These are phyloP conservation scores for Camellia granthamiana DNA, from an alignment of 148 eudicot species.

Conservation along the genomic window DNA sequence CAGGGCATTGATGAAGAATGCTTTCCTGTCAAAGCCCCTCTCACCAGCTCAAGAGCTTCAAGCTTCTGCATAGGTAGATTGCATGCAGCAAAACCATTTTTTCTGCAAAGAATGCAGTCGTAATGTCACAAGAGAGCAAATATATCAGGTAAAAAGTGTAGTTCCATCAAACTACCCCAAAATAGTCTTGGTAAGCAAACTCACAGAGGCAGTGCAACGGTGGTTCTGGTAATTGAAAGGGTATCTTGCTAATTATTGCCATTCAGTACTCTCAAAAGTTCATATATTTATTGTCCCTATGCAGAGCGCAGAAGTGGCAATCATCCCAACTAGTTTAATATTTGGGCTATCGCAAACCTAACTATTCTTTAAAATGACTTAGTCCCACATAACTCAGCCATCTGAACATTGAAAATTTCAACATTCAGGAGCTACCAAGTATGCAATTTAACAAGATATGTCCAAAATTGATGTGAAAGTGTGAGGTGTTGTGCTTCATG, in stretches of 20 bases:
- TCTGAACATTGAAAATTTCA: neutral
- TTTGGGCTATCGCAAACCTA: neutral
- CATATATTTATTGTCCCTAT: neutral
- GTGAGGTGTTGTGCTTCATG: neutral
- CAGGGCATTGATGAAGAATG: conserved; percentile 5
- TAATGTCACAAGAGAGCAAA: neutral
- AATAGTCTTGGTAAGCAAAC: neutral
- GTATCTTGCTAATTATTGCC: neutral
- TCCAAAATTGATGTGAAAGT: neutral
- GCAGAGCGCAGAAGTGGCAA: neutral
- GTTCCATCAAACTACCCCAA: neutral
- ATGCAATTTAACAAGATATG: neutral
- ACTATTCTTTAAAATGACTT: neutral
- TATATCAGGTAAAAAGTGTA: neutral
- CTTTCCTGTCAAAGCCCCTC: neutral
- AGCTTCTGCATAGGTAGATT: conserved; percentile 28
- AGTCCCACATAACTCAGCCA: neutral
- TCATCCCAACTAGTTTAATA: neutral
- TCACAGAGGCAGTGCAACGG: neutral
- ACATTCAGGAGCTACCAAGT: neutral
- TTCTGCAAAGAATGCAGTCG: conserved; percentile 29
- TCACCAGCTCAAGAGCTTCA: conserved; percentile 17
- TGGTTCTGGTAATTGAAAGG: conserved; percentile 4
- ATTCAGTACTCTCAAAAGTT: neutral
- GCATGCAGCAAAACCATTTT: conserved; percentile 52